Evolutionary conservation across 2,329 filamentous ascomycete species (phyloP).

Genomic region (Venturia pyrina): DNA sequence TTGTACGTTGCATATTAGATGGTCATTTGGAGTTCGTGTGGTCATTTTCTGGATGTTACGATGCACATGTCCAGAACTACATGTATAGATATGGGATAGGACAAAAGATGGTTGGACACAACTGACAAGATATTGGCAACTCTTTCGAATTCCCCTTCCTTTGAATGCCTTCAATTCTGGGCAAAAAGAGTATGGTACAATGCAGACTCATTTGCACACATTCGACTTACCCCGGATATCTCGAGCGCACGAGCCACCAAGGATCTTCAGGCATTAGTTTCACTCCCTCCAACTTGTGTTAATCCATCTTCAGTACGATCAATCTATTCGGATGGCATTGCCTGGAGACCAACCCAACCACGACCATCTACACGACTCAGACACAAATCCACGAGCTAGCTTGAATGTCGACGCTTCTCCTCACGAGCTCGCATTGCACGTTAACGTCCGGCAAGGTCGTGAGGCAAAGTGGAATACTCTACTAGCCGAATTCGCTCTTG

Average conservation of each 20-base stretch:
- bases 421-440: background rate
- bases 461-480: background rate
- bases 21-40: background rate
- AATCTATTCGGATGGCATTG: background rate
- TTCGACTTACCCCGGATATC: too few relatives aligned
- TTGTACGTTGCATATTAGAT: background rate
- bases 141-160: background rate
- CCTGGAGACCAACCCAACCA: background rate
- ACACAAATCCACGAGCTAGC: background rate
- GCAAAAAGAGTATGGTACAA: background rate
- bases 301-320: background rate
- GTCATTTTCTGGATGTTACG: background rate
- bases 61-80: background rate
- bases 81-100: background rate
- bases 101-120: background rate
- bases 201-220: background rate
- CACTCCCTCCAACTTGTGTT: background rate
- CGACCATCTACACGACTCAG: background rate
- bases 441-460: background rate
- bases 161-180: too few relatives aligned
- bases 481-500: background rate
- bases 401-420: background rate
- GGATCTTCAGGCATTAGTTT: background rate
- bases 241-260: background rate
- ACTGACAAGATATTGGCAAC: background rate